Evolutionary conservation across 169 alveolate genomes (phyloP).

Genomic region (Plasmodium malariae): DNA sequence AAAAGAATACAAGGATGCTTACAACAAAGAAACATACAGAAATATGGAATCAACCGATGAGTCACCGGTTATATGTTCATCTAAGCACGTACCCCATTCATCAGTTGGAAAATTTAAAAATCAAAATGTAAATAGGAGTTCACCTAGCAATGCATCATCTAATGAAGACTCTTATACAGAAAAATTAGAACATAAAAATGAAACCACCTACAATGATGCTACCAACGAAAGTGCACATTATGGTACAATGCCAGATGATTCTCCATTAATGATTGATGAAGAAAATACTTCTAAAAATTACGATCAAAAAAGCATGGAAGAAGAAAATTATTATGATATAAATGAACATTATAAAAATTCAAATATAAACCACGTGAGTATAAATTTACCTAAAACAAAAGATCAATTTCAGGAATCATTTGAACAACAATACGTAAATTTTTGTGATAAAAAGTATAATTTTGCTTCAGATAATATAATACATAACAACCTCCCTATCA

Average conservation of each 20-base stretch:
- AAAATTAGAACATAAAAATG: constrained; percentile 25
- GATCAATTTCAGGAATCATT: background rate
- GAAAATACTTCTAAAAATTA: constrained; percentile 2
- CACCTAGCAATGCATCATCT: background rate
- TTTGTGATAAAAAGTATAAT: background rate
- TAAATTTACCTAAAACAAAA: constrained; percentile 42
- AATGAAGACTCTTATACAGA: constrained; percentile 12
- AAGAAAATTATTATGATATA: constrained; percentile 34
- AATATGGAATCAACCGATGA: constrained; percentile 20
- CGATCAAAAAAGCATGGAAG: constrained; percentile 5
- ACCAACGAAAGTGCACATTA: constrained; percentile 37
- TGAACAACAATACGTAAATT: constrained; percentile 15
- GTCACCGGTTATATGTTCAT: background rate
- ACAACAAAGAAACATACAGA: constrained; percentile 56
- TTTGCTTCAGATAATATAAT: background rate
- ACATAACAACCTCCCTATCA: constrained; percentile 3
- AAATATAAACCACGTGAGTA: constrained; percentile 33
- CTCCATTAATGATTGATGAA: background rate
- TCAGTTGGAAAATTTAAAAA: constrained; percentile 7
- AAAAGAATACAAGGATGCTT: constrained; percentile 16
- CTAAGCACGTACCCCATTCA: constrained; percentile 2
- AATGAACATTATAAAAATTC: constrained; percentile 8
- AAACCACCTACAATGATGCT: constrained; percentile 51
- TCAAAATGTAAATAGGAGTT: background rate
- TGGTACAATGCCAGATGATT: background rate